Percentiles rank a stretch among this genome's conserved stretches.
Conservation (phyloP, 225 moss, liverwort and hornwort species). For the Polytrichum commune region DNA sequence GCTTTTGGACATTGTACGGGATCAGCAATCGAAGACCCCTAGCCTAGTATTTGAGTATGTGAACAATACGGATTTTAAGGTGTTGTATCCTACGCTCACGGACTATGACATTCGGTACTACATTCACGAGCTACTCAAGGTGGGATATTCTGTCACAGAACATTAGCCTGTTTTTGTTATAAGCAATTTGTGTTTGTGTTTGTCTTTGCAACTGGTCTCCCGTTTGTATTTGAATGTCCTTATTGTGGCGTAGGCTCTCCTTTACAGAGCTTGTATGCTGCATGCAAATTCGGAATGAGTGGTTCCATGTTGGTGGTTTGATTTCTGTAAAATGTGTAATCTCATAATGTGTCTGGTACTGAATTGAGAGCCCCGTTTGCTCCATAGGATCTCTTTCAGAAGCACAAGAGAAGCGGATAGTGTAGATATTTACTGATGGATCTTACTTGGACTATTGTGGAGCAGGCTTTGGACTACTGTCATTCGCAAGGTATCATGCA, state of each 20-base stretch:
- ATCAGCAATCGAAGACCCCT: slow-evolving; percentile 97
- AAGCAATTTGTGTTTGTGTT: too few species aligned
- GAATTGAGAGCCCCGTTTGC: too few species aligned
- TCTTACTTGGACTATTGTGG: not conserved
- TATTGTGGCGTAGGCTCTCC: too few species aligned
- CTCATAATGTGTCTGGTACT: too few species aligned
- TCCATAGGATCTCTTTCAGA: too few species aligned
- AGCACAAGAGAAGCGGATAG: not conserved
- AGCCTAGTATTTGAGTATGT: slow-evolving; percentile 96
- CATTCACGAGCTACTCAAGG: slow-evolving; percentile 95
- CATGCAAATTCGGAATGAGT: too few species aligned
- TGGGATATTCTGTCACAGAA: slow-evolving; percentile 10
- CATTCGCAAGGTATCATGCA: slow-evolving; percentile 99
- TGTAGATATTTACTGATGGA: not conserved
- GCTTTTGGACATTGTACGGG: slow-evolving; percentile 92
- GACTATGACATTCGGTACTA: slow-evolving; percentile 96
- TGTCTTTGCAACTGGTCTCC: too few species aligned
- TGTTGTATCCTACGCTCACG: slow-evolving; percentile 88
- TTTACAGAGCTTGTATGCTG: too few species aligned
- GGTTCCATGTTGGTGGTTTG: too few species aligned
- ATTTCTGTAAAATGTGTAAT: too few species aligned
- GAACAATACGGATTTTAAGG: slow-evolving; percentile 96
- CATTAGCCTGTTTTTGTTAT: too few species aligned
- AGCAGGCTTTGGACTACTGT: slow-evolving; percentile 93
- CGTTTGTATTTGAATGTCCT: too few species aligned